phyloP scores from a whole-genome alignment of 306 rosid genomes.

The Sesbania bispinosa region DNA sequence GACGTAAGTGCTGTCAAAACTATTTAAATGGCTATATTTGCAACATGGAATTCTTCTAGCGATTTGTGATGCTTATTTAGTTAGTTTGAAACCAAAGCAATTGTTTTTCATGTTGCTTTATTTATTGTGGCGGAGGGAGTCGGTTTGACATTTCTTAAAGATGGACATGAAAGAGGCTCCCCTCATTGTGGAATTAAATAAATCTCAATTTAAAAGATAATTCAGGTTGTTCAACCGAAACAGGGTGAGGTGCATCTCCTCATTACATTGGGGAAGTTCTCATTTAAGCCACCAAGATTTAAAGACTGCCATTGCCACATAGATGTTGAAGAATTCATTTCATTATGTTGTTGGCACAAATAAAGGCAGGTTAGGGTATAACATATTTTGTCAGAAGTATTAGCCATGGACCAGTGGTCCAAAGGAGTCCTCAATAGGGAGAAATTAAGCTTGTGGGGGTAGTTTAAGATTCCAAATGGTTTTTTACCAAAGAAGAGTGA shows the following conservation, averaged over 20 bases:
- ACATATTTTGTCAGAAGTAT: neutral
- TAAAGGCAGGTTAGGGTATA: neutral
- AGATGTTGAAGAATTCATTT: neutral
- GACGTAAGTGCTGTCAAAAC: constrained; percentile 51
- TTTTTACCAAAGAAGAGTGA: neutral
- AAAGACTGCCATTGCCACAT: neutral
- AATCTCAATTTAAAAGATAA: neutral
- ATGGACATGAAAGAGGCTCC: neutral
- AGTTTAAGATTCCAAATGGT: neutral
- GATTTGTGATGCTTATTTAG: neutral
- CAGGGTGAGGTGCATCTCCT: neutral
- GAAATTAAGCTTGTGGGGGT: neutral
- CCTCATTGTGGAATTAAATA: neutral
- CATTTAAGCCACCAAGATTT: neutral
- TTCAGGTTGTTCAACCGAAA: neutral
- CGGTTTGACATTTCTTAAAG: too few relatives aligned
- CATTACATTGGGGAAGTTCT: neutral
- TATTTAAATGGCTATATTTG: neutral
- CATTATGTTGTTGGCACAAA: neutral
- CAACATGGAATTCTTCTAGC: neutral
- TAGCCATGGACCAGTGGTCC: neutral
- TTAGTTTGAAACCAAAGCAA: neutral
- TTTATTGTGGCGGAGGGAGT: too few relatives aligned
- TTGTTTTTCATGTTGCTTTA: neutral
- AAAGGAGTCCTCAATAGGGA: neutral